Base-by-base conservation (phyloP, 164 flowering plant species). In the Echeveria elegans region DNA sequence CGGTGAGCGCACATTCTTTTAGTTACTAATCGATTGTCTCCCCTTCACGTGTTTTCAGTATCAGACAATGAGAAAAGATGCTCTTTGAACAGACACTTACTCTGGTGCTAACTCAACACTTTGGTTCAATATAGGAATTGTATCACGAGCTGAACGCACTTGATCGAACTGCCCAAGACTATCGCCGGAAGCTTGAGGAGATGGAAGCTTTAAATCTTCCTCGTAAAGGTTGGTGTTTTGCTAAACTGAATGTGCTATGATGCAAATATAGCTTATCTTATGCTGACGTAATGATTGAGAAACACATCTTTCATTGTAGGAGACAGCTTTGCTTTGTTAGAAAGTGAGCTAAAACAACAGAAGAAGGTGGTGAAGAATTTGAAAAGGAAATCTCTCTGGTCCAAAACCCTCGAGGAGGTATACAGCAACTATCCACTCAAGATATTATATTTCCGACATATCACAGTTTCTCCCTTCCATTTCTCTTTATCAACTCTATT, bases 341-440 rank as follows among this genome's bases (percentile, higher is more conserved):
- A 75, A 14, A 74, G 78, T 75, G 96, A 89, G 74, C 77, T 87
- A 21, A 86, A 83, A 73, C 79, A 84, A 56, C 96, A 89, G 74
- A 83, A 77, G 70, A 89, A 81, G 84, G 82, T 82, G 72, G 90
- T 84, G 28, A 82, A 73, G 77, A 80, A 78, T 77, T 80, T 89
- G 77, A 73, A 87, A 77, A 87, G 78, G 82, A 89, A 84, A 74
- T 89, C 89, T 73, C 87, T 89, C 21, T 89, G 96, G 96, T 83
- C 92, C 40, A 83, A 72, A 75, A 82, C 52, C 69, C 74, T 87
- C 77, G 96, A 77, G 70, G 85, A 84, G 88, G 96, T 87, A 82
- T 18, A 63, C 26, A 6, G 41, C 41, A 34, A 21, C 10, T 4
- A 34, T 6, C 4, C 28, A 12, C n/a, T n/a, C n/a, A n/a, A n/a